phyloP scores from a whole-genome alignment of 495 filamentous ascomycete genomes.

The Penicillium pulvis region DNA sequence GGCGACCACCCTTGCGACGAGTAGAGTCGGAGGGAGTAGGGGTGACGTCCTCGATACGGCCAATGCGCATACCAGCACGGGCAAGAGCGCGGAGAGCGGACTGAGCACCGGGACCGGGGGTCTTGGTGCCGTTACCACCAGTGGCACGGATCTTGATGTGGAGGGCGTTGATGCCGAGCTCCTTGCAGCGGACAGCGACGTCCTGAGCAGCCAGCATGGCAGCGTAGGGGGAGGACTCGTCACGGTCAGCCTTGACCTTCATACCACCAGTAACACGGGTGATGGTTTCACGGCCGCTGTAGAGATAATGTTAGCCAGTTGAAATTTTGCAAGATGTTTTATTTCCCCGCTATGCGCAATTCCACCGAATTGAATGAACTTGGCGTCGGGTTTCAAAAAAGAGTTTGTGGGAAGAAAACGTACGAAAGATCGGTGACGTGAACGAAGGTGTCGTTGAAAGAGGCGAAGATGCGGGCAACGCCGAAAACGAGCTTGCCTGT shows the following conservation, averaged over 20 bases:
- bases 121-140: conserved; percentile 99
- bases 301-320: conserved; percentile 63
- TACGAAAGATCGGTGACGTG: conserved; percentile 99
- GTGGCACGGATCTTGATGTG: conserved; percentile 99
- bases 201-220: conserved; percentile 98
- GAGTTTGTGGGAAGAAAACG: conserved; percentile 41
- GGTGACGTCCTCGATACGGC: conserved; percentile 98
- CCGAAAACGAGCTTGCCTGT: conserved; percentile 96
- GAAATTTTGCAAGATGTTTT: background rate
- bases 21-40: conserved; percentile 98
- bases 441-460: conserved; percentile 98
- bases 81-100: conserved; percentile 98
- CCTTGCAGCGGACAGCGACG: conserved; percentile 96
- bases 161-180: conserved; percentile 96
- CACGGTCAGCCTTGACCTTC: conserved; percentile 99
- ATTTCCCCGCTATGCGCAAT: conserved; percentile 4
- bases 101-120: conserved; percentile 96
- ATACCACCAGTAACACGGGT: conserved; percentile 98
- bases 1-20: conserved; percentile 98
- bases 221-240: conserved; percentile 99
- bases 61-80: conserved; percentile 99
- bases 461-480: conserved; percentile 98
- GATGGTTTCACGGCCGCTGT: conserved; percentile 99
- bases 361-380: conserved; percentile 3
- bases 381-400: background rate